Percentiles rank a stretch among this genome's conserved stretches.
phyloP scores from a whole-genome alignment of 2,329 filamentous ascomycete genomes.

The Colletotrichum filicis region DNA sequence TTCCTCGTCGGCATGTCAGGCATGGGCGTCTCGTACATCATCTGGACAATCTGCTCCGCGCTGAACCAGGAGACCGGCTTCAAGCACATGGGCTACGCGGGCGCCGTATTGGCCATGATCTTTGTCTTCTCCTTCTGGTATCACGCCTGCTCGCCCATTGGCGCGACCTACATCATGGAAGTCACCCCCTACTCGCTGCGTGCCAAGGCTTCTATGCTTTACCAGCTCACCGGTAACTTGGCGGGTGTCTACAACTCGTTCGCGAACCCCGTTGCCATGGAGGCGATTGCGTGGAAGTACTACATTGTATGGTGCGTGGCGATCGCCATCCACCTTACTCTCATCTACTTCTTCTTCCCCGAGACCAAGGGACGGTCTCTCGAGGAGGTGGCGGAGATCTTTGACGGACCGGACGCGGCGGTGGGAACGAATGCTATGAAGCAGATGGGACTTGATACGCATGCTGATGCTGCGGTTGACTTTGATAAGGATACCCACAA shows the following conservation, averaged over 20 bases:
- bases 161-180: conserved; percentile 51
- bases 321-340: conserved; percentile 40
- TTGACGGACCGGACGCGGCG: conserved; percentile 7
- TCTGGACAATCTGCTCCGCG: conserved; percentile 53
- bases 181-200: conserved; percentile 35
- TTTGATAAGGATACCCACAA: background rate
- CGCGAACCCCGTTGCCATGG: conserved; percentile 50
- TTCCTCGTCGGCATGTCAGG: conserved; percentile 49
- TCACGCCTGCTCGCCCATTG: conserved; percentile 50
- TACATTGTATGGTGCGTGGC: conserved; percentile 51
- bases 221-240: conserved; percentile 37
- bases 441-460: background rate
- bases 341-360: conserved; percentile 49
- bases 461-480: background rate
- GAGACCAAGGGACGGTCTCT: conserved; percentile 40
- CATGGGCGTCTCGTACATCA: conserved; percentile 49
- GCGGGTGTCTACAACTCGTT: conserved; percentile 43
- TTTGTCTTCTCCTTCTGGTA: conserved; percentile 56
- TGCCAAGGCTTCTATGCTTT: conserved; percentile 34
- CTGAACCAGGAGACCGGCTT: conserved; percentile 35
- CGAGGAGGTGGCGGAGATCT: conserved; percentile 1
- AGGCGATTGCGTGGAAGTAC: conserved; percentile 51
- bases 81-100: conserved; percentile 45
- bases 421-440: background rate
- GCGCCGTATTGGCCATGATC: conserved; percentile 58